Evolutionary conservation across 345 rosid species (phyloP).

Genomic region (Draba incana): DNA sequence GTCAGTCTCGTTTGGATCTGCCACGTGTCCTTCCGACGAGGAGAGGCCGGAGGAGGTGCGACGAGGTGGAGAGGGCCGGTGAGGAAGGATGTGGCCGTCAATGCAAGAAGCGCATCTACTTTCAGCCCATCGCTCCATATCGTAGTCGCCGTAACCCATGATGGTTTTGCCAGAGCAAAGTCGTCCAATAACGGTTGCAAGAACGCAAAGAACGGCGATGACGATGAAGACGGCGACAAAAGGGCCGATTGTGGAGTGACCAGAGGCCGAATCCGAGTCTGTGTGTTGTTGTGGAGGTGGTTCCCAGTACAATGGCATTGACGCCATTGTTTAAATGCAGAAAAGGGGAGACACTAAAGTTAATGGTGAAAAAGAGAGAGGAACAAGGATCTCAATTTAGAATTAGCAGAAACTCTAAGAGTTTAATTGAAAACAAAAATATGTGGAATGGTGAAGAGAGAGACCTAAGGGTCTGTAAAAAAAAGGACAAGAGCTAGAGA

Average conservation of each 20-base stretch:
- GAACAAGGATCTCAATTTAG: background rate
- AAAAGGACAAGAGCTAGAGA: constrained; percentile 6
- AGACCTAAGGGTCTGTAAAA: constrained; percentile 22
- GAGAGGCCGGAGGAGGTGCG: constrained; percentile 18
- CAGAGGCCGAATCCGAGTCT: constrained; percentile 31
- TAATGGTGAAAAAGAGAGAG: background rate
- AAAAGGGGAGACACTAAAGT: background rate
- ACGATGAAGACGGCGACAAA: constrained; percentile 59
- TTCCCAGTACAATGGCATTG: constrained; percentile 50
- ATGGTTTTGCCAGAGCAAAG: constrained; percentile 70
- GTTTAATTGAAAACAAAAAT: background rate
- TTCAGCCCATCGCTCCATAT: constrained; percentile 80
- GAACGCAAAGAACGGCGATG: constrained; percentile 48
- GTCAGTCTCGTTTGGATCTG: constrained; percentile 43
- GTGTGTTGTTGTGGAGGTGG: constrained; percentile 52
- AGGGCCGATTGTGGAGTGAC: constrained; percentile 55
- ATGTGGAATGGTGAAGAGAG: constrained; percentile 12
- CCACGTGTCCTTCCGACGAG: constrained; percentile 24
- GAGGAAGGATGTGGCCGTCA: constrained; percentile 59
- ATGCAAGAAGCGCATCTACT: constrained; percentile 68
- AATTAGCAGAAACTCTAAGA: background rate
- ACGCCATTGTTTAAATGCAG: constrained; percentile 30
- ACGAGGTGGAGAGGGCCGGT: constrained; percentile 33
- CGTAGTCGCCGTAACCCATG: constrained; percentile 61
- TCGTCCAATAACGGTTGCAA: constrained; percentile 65